Evolutionary conservation across 2,329 filamentous ascomycete genomes (phyloP).

Genomic region (Escovopsis sp.): DNA sequence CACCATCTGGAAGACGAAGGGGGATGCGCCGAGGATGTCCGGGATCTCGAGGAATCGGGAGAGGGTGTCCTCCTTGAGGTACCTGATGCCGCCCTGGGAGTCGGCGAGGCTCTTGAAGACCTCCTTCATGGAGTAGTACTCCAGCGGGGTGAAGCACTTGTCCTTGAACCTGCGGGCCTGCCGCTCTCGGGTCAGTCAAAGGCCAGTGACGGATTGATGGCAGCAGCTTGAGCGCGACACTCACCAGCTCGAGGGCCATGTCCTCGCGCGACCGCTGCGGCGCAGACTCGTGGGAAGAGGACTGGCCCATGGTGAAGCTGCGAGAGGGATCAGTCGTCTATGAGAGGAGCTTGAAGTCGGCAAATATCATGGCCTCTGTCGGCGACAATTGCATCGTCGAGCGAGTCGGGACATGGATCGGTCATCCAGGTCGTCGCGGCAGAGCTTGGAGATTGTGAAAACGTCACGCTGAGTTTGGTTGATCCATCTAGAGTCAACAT

Average conservation of each 20-base stretch:
- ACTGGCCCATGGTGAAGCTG: slow-evolving; percentile 34
- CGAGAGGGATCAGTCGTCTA: no score
- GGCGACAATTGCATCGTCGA: neutral
- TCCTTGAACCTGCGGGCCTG: slow-evolving; percentile 51
- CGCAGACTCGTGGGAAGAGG: slow-evolving; percentile 30
- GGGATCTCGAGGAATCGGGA: slow-evolving; percentile 60
- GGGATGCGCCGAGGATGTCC: slow-evolving; percentile 50
- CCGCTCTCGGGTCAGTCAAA: slow-evolving; percentile 1
- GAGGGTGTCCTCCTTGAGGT: slow-evolving; percentile 55
- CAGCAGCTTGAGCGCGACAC: slow-evolving; percentile 8
- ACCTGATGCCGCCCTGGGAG: slow-evolving; percentile 42
- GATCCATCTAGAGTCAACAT: no score
- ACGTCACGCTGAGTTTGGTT: no score
- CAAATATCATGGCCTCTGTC: no score
- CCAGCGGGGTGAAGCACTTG: slow-evolving; percentile 56
- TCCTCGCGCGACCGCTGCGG: slow-evolving; percentile 34
- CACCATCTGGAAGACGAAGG: slow-evolving; percentile 56
- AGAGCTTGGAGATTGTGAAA: neutral
- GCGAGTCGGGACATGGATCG: neutral
- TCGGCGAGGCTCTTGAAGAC: slow-evolving; percentile 60
- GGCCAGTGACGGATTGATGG: neutral
- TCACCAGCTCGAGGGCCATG: slow-evolving; percentile 36
- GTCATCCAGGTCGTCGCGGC: neutral
- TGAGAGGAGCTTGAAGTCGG: no score
- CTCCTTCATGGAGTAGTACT: slow-evolving; percentile 59